Conservation (phyloP, 345 rosid species). For the Rhodomyrtus tomentosa region DNA sequence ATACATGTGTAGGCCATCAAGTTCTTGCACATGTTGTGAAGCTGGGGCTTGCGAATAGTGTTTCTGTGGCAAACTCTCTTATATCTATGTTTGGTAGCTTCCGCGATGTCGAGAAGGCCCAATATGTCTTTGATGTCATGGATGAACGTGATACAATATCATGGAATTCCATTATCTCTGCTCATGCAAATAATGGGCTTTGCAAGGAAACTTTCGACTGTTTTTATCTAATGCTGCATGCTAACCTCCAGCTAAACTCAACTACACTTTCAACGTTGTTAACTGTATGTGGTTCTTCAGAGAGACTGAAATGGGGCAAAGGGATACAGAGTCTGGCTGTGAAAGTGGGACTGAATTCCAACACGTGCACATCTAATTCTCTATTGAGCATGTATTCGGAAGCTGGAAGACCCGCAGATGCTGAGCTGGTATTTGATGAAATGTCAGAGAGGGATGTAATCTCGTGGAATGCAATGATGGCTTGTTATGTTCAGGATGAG, state of each 20-base stretch:
- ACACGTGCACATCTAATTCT: slow-evolving; percentile 49
- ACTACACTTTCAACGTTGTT: slow-evolving; percentile 63
- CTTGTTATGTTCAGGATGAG: slow-evolving; percentile 46
- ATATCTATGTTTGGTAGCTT: slow-evolving; percentile 60
- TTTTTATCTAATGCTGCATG: slow-evolving; percentile 46
- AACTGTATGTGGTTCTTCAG: slow-evolving; percentile 42
- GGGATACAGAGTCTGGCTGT: slow-evolving; percentile 58
- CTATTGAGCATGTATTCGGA: slow-evolving; percentile 65
- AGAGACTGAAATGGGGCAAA: slow-evolving; percentile 55
- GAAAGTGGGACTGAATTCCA: slow-evolving; percentile 40
- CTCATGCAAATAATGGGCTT: slow-evolving; percentile 40
- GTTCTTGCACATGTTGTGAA: slow-evolving; percentile 48
- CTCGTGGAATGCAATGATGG: slow-evolving; percentile 75
- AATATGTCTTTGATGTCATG: slow-evolving; percentile 37
- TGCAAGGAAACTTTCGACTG: slow-evolving; percentile 27
- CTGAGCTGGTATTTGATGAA: slow-evolving; percentile 46
- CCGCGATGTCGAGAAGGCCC: slow-evolving; percentile 36
- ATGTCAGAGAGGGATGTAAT: slow-evolving; percentile 64
- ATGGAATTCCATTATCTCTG: slow-evolving; percentile 69
- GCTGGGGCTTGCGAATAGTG: slow-evolving; percentile 41
- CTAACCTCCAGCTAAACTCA: slow-evolving; percentile 37
- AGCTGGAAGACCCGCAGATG: slow-evolving; percentile 45
- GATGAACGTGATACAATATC: slow-evolving; percentile 57
- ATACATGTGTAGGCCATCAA: slow-evolving; percentile 43
- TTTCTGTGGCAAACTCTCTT: slow-evolving; percentile 62